These are phyloP conservation scores for Posidonia australis DNA, from an alignment of 106 monocot genomes.

Conservation along the genomic window DNA sequence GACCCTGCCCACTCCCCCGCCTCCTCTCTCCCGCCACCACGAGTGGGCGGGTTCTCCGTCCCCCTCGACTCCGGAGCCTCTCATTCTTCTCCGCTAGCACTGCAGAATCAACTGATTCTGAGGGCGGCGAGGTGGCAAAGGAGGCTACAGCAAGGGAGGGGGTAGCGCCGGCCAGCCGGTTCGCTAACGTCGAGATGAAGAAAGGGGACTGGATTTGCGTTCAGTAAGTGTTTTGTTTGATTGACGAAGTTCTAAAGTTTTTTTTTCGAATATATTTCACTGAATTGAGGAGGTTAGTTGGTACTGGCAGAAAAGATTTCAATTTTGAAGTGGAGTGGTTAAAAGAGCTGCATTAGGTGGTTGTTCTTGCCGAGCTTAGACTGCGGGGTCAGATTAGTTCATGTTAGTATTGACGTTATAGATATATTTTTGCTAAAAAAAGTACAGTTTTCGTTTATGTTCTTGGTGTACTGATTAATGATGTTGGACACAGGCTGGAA, in stretches of 20 bases:
- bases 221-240: background rate
- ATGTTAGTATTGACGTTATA: too few species aligned
- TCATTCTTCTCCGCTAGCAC: background rate
- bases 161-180: background rate
- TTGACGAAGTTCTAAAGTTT: background rate
- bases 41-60: background rate
- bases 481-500: too few species aligned
- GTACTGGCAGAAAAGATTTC: too few species aligned
- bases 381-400: too few species aligned
- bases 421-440: too few species aligned
- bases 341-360: too few species aligned
- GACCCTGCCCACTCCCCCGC: background rate
- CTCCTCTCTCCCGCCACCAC: background rate
- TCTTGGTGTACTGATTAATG: too few species aligned
- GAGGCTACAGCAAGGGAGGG: background rate
- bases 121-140: background rate
- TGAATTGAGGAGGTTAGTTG: too few species aligned
- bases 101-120: background rate
- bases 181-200: slow-evolving; percentile 3
- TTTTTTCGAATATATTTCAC: background rate
- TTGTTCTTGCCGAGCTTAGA: too few species aligned
- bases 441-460: too few species aligned
- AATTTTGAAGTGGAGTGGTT: too few species aligned
- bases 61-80: background rate
- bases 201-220: slow-evolving; percentile 6